Conservation (phyloP, 106 monocot species). For the Hemerocallis citrina region DNA sequence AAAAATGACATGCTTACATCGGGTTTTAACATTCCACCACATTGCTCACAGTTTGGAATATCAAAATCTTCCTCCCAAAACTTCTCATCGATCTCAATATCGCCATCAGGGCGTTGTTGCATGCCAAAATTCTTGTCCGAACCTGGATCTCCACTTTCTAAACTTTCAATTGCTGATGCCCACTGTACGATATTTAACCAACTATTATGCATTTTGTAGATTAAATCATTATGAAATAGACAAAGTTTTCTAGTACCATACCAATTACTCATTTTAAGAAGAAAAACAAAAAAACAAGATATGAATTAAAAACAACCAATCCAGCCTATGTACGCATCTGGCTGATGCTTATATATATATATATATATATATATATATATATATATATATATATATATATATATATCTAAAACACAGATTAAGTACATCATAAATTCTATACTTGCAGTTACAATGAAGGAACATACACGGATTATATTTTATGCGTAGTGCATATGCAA, state of each 20-base stretch:
- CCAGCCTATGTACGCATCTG: too few species aligned
- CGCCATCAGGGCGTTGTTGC: slow-evolving; percentile 96
- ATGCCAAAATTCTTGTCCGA: slow-evolving; percentile 98
- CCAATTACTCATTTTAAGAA: neutral
- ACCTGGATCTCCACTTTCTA: slow-evolving; percentile 58
- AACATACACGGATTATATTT: too few species aligned
- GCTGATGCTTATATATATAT: too few species aligned
- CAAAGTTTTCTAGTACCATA: neutral
- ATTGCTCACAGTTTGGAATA: slow-evolving; percentile 74
- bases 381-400: too few species aligned
- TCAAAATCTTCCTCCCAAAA: slow-evolving; percentile 90
- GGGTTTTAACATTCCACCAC: slow-evolving; percentile 91
- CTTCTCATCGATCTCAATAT: slow-evolving; percentile 94
- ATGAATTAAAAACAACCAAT: neutral
- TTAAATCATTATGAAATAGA: neutral
- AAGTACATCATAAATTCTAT: too few species aligned
- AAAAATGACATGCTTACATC: slow-evolving; percentile 56
- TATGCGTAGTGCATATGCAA: neutral
- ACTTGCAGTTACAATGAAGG: too few species aligned
- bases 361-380: too few species aligned
- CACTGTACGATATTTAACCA: slow-evolving; percentile 51
- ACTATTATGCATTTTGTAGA: slow-evolving; percentile 3
- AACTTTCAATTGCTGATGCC: slow-evolving; percentile 82
- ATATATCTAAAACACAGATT: too few species aligned
- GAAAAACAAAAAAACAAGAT: neutral